Conservation (phyloP, 371 early-diverging fungal species). For the Funneliformis caledonium region DNA sequence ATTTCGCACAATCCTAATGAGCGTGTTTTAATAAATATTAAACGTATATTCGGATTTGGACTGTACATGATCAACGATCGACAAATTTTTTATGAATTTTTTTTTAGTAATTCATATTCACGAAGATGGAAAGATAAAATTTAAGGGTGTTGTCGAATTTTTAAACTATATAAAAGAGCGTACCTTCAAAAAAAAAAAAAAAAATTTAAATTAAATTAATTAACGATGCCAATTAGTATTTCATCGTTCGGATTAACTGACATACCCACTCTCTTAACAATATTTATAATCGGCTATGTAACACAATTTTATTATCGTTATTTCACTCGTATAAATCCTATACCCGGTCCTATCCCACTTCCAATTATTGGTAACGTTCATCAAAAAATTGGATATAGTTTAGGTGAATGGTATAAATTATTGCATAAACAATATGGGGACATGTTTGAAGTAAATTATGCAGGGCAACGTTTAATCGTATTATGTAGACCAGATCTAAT, state of each 20-base stretch:
- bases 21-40: too few species aligned
- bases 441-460: background rate
- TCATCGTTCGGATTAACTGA: background rate
- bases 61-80: too few species aligned
- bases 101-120: too few species aligned
- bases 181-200: background rate
- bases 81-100: too few species aligned
- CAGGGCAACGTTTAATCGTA: background rate
- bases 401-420: background rate
- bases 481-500: background rate
- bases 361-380: background rate
- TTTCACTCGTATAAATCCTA: too few species aligned
- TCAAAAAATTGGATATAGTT: background rate
- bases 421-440: too few species aligned
- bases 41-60: too few species aligned
- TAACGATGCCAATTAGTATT: background rate
- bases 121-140: too few species aligned
- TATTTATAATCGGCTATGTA: background rate
- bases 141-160: too few species aligned
- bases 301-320: background rate
- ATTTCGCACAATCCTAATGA: too few species aligned
- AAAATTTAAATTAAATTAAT: slow-evolving; percentile 7
- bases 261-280: background rate
- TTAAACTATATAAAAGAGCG: slow-evolving; percentile 1
- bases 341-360: slow-evolving; percentile 1